A percentile compares a stretch with the other conserved stretches of the same genome.
Conservation (phyloP, 2,329 filamentous ascomycete species). For the Huntiella moniliformis region DNA sequence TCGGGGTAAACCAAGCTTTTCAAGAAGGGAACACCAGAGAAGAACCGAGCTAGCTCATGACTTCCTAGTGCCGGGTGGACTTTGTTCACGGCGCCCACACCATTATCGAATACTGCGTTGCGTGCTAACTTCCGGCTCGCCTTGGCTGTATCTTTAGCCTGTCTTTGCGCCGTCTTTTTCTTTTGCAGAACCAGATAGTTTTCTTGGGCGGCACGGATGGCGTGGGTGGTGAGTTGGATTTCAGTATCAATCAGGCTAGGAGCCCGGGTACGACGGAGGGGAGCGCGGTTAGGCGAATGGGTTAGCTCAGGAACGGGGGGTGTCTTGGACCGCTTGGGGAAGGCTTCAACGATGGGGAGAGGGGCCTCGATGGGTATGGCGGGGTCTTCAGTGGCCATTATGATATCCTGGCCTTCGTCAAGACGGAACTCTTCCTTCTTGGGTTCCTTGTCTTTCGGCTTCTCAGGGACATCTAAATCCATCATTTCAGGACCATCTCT, state of each 20-base stretch:
- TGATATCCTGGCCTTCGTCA: constrained; percentile 14
- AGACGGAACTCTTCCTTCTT: constrained; percentile 11
- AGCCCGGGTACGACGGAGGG: constrained; percentile 15
- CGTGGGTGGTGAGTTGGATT: constrained; percentile 15
- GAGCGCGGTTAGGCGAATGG: constrained; percentile 6
- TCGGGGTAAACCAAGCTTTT: not conserved
- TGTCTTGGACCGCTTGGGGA: constrained; percentile 14
- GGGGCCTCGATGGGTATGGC: constrained; percentile 17
- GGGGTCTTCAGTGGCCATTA: constrained; percentile 10
- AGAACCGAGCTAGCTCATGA: constrained; percentile 26
- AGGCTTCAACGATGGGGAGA: constrained; percentile 21
- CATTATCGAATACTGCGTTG: constrained; percentile 18
- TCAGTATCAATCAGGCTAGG: constrained; percentile 14
- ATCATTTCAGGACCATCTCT: not conserved
- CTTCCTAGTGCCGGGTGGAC: not conserved
- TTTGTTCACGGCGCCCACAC: constrained; percentile 19
- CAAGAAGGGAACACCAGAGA: constrained; percentile 26
- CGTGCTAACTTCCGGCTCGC: constrained; percentile 23
- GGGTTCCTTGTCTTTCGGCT: not conserved
- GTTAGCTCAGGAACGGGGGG: constrained; percentile 15
- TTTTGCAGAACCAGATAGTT: constrained; percentile 38
- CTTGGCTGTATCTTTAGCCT: constrained; percentile 15
- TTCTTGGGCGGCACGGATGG: constrained; percentile 18
- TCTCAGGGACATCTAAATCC: not conserved
- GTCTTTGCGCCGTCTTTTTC: constrained; percentile 15